Base-by-base conservation (phyloP, 2,329 filamentous ascomycete species). In the Phyllosticta citrichinensis region DNA sequence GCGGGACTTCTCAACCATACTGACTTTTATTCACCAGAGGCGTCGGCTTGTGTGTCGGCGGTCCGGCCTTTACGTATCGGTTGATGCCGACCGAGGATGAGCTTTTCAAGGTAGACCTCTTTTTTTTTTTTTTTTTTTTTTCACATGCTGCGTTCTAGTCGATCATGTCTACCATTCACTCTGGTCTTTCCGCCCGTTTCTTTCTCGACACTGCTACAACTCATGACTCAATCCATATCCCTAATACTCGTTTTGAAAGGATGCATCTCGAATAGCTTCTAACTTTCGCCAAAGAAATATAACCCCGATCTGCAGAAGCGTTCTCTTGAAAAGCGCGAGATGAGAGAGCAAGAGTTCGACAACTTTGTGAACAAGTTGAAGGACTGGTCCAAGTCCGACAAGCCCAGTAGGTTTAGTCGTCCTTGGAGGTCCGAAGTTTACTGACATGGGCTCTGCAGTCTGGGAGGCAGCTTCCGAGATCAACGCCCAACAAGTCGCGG, bases 221-320 rank as follows among this genome's bases (percentile, higher is more conserved):
- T 17, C 6, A 55, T 5, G 11, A 17, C 5, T 8, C 20, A 56
- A 40, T 47, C 20, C 10, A 47, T 20, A 20, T 40, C 25, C 25
- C 19, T 53, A 27, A 54, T 14, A 20, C 40, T 22, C n/a, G 14
- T 24, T 33, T 50, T 35, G 17, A 60, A 22, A n/a, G 19, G 50
- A 50, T 25, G 12, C 8, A 14, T 8, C 52, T 6, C 12, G 17
- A 33, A n/a, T 19, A 8, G 52, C 14, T 55, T 22, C 2, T 40
- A 14, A 52, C 52, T 40, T 57, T 25, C 56, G 19, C n/a, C 33
- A 20, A 65, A 90, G 78, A 85, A 82, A 75, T 97, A 97, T 78
- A 97, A 93, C 74, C 93, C 93, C 0, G 94, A 97, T 35, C 82
- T 99, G n/a, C 89, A 94, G 71, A 89, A 89, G 74, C 84, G 88